phyloP scores from a whole-genome alignment of 148 eudicot genomes.

The Arctostaphylos glauca region DNA sequence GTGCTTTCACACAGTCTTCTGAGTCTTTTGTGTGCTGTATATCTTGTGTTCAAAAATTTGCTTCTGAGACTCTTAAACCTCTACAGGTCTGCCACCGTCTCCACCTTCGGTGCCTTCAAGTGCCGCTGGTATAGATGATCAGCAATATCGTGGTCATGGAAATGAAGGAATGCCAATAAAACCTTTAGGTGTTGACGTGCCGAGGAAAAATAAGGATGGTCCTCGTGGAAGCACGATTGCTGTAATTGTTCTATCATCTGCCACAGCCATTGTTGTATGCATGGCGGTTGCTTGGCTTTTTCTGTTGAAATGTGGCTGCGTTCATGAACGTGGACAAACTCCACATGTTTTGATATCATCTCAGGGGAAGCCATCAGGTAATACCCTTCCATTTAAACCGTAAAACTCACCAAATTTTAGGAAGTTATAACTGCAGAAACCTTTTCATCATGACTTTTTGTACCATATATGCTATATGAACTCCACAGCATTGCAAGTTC shows the following conservation, averaged over 20 bases:
- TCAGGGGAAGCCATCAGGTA: slow-evolving; percentile 64
- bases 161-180: slow-evolving; percentile 45
- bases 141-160: slow-evolving; percentile 43
- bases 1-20: background rate
- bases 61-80: slow-evolving; percentile 2
- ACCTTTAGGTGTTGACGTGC: slow-evolving; percentile 72
- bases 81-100: slow-evolving; percentile 88
- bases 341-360: slow-evolving; percentile 40
- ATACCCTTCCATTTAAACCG: background rate
- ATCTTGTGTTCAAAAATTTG: background rate
- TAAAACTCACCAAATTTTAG: background rate
- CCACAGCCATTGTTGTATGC: slow-evolving; percentile 61
- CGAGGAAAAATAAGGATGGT: slow-evolving; percentile 42
- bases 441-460: background rate
- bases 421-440: background rate
- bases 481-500: slow-evolving; percentile 1
- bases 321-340: slow-evolving; percentile 22
- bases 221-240: slow-evolving; percentile 34
- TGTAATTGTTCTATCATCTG: slow-evolving; percentile 58
- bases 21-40: background rate
- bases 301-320: slow-evolving; percentile 40
- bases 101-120: slow-evolving; percentile 63
- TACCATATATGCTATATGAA: background rate
- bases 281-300: slow-evolving; percentile 49
- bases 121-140: slow-evolving; percentile 38